These are phyloP conservation scores for Phytomonas sp. DNA, from an alignment of 208 protist genomes.

Conservation along the genomic window DNA sequence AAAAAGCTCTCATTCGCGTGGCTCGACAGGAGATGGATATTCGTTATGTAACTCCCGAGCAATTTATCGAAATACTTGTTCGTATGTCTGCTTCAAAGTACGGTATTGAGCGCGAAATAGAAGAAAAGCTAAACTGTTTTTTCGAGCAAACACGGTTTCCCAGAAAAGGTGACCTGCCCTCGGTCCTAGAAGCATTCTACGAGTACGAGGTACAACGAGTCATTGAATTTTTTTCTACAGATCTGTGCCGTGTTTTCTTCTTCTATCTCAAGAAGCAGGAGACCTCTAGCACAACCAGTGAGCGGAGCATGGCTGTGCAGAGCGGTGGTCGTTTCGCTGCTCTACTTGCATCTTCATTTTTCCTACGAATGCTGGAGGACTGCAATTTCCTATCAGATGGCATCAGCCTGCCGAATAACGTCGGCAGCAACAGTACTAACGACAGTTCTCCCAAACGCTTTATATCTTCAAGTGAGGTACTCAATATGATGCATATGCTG, in stretches of 20 bases:
- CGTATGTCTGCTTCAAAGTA: slow-evolving; percentile 36
- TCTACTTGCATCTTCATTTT: slow-evolving; percentile 33
- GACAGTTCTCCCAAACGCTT: slow-evolving; percentile 24
- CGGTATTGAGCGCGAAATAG: slow-evolving; percentile 21
- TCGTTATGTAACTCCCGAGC: slow-evolving; percentile 38
- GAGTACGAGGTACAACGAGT: slow-evolving; percentile 41
- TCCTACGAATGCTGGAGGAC: slow-evolving; percentile 57
- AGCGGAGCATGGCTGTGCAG: slow-evolving; percentile 34
- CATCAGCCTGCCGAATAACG: slow-evolving; percentile 1
- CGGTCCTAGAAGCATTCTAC: slow-evolving; percentile 27
- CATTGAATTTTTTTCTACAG: slow-evolving; percentile 55
- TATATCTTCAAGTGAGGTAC: slow-evolving; percentile 29
- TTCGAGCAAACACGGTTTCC: slow-evolving; percentile 32
- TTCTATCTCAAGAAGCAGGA: slow-evolving; percentile 77
- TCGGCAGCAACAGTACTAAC: background rate
- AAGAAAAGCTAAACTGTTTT: slow-evolving; percentile 41
- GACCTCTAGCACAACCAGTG: slow-evolving; percentile 21
- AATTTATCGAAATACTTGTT: slow-evolving; percentile 76
- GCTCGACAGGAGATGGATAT: slow-evolving; percentile 76
- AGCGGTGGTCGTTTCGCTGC: slow-evolving; percentile 59
- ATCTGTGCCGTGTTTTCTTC: slow-evolving; percentile 68
- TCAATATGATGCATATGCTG: slow-evolving; percentile 21
- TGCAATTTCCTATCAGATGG: slow-evolving; percentile 44
- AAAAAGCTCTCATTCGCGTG: slow-evolving; percentile 29
- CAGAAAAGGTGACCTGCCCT: slow-evolving; percentile 6